These are phyloP conservation scores for Suillus subluteus DNA, from an alignment of 768 basidiomycete genomes.

Conservation along the genomic window DNA sequence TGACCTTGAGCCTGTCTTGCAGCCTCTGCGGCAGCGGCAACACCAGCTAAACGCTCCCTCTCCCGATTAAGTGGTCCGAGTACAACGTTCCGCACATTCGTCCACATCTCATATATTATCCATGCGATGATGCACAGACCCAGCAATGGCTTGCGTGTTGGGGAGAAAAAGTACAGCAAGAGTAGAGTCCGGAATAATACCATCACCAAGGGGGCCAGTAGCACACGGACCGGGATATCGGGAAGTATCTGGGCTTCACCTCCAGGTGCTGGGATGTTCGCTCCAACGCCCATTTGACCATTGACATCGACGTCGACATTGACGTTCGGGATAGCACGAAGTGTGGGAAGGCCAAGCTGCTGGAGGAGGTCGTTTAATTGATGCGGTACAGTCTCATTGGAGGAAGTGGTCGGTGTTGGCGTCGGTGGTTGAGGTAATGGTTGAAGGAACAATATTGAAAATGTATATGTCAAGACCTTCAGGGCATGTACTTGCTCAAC, in stretches of 20 bases:
- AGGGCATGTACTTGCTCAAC: conserved; percentile 63
- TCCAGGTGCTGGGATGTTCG: conserved; percentile 20
- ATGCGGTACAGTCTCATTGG: conserved; percentile 40
- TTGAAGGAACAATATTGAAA: conserved; percentile 62
- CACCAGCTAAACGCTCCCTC: conserved; percentile 26
- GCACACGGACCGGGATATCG: conserved; percentile 66
- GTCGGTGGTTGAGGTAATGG: conserved; percentile 35
- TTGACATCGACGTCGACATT: conserved; percentile 20
- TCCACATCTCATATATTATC: conserved; percentile 80
- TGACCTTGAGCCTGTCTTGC: conserved; percentile 24
- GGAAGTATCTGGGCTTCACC: conserved; percentile 44
- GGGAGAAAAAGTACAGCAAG: conserved; percentile 77
- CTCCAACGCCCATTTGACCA: conserved; percentile 22
- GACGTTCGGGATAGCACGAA: conserved; percentile 42
- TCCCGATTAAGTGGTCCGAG: conserved; percentile 42
- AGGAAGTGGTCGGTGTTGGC: conserved; percentile 31
- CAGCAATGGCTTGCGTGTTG: conserved; percentile 71
- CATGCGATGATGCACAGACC: conserved; percentile 67
- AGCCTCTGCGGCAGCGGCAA: conserved; percentile 26
- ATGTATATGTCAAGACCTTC: conserved; percentile 36
- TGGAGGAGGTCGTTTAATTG: conserved; percentile 65
- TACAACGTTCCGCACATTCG: conserved; percentile 56
- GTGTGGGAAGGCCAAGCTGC: conserved; percentile 62
- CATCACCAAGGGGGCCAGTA: conserved; percentile 68
- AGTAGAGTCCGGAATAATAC: conserved; percentile 69